Evolutionary conservation across 1,139 yeast genomes (phyloP).

Genomic region (Saccharomyces hybrid): DNA sequence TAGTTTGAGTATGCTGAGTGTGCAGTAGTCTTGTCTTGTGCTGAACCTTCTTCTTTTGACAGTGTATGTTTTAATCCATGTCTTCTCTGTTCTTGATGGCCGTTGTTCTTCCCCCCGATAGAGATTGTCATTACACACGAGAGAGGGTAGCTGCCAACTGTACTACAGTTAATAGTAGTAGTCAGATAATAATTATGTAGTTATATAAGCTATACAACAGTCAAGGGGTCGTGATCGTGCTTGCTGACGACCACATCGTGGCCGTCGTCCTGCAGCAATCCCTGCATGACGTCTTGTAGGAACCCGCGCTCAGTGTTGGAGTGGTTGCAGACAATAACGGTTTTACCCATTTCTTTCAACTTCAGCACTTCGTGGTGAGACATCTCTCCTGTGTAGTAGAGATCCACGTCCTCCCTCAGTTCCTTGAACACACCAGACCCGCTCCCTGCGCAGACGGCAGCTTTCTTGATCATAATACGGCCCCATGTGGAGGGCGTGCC

Average conservation of each 20-base stretch:
- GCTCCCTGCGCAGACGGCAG: constrained; percentile 96
- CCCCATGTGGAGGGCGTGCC: constrained; percentile 23
- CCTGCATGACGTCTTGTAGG: constrained; percentile 42
- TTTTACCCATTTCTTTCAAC: constrained; percentile 63
- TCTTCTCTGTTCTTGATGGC: too few relatives aligned
- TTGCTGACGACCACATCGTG: constrained; percentile 40
- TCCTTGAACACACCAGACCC: constrained; percentile 57
- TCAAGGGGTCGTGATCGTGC: constrained; percentile 51
- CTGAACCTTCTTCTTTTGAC: too few relatives aligned
- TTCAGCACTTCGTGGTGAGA: constrained; percentile 85
- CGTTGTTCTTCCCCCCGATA: not conserved
- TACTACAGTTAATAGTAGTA: too few relatives aligned
- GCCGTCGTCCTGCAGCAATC: constrained; percentile 41
- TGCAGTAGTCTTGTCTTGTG: too few relatives aligned
- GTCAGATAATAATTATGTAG: too few relatives aligned
- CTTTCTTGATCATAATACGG: constrained; percentile 33
- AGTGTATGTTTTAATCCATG: too few relatives aligned
- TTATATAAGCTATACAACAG: constrained; percentile 10
- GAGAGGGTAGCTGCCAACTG: too few relatives aligned
- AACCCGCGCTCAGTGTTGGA: constrained; percentile 91
- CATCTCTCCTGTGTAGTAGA: constrained; percentile 84
- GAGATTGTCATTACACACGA: not conserved
- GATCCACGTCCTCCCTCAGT: constrained; percentile 48
- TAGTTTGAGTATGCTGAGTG: not conserved
- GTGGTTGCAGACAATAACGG: constrained; percentile 77